These are phyloP conservation scores for Handroanthus guayacan DNA, from an alignment of 257 asterid species.

Conservation along the genomic window DNA sequence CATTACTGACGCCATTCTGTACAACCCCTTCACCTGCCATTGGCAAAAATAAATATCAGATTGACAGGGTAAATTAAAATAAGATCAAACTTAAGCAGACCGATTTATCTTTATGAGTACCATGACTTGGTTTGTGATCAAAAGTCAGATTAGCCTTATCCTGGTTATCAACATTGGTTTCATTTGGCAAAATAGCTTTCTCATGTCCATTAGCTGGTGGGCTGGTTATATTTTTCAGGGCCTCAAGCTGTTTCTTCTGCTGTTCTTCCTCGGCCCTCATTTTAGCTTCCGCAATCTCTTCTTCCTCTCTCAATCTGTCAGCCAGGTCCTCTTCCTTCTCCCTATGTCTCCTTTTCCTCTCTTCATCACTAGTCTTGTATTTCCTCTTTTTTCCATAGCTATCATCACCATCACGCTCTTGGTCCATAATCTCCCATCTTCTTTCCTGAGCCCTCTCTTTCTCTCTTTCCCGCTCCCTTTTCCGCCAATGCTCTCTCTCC, in stretches of 20 bases:
- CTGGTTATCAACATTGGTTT: slow-evolving; percentile 47
- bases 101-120: slow-evolving; percentile 48
- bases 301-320: slow-evolving; percentile 84
- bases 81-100: slow-evolving; percentile 25
- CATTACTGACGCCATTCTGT: slow-evolving; percentile 70
- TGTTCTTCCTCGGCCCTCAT: slow-evolving; percentile 72
- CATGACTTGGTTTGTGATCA: slow-evolving; percentile 51
- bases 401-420: slow-evolving; percentile 89
- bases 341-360: slow-evolving; percentile 83
- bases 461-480: slow-evolving; percentile 92
- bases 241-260: slow-evolving; percentile 70
- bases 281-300: slow-evolving; percentile 82
- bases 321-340: slow-evolving; percentile 91
- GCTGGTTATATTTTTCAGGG: slow-evolving; percentile 48
- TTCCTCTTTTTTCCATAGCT: slow-evolving; percentile 83
- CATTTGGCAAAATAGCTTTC: slow-evolving; percentile 50
- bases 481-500: slow-evolving; percentile 88
- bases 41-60: slow-evolving; percentile 30
- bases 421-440: slow-evolving; percentile 78
- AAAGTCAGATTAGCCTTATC: slow-evolving; percentile 51
- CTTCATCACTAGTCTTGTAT: slow-evolving; percentile 83
- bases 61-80: slow-evolving; percentile 15
- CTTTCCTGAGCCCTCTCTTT: slow-evolving; percentile 86
- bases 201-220: slow-evolving; percentile 54
- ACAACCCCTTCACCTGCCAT: slow-evolving; percentile 61